Conservation (phyloP, 257 asterid species). For the Petrea volubilis region DNA sequence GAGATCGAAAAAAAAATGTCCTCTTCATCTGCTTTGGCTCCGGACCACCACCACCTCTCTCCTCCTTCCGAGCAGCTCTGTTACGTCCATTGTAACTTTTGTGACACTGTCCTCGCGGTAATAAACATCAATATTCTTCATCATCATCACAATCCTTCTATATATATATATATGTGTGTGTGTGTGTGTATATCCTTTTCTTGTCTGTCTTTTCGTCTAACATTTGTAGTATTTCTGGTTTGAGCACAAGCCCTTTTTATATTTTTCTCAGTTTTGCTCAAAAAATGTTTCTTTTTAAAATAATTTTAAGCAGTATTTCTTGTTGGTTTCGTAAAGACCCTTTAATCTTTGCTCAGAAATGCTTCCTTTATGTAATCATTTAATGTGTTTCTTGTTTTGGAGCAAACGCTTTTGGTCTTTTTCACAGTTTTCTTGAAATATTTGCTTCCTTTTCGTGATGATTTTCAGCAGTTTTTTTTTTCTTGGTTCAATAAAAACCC, state of each 20-base stretch:
- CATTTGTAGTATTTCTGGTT: neutral
- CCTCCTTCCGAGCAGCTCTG: conserved; percentile 87
- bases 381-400: neutral
- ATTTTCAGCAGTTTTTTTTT: neutral
- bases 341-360: neutral
- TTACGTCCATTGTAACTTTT: conserved; percentile 95
- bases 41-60: conserved; percentile 80
- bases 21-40: conserved; percentile 84
- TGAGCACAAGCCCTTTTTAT: neutral
- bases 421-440: neutral
- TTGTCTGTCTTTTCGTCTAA: neutral
- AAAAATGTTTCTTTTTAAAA: neutral
- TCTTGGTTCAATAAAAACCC: neutral
- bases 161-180: neutral
- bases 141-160: neutral
- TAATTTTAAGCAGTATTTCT: neutral
- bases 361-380: neutral
- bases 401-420: neutral
- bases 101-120: conserved; percentile 98
- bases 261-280: neutral
- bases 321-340: neutral
- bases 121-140: neutral
- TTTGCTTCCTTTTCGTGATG: neutral
- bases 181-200: neutral
- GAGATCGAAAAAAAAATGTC: conserved; percentile 50